Base-by-base conservation (phyloP, 306 rosid genomes). In the Inga leiocalycina region DNA sequence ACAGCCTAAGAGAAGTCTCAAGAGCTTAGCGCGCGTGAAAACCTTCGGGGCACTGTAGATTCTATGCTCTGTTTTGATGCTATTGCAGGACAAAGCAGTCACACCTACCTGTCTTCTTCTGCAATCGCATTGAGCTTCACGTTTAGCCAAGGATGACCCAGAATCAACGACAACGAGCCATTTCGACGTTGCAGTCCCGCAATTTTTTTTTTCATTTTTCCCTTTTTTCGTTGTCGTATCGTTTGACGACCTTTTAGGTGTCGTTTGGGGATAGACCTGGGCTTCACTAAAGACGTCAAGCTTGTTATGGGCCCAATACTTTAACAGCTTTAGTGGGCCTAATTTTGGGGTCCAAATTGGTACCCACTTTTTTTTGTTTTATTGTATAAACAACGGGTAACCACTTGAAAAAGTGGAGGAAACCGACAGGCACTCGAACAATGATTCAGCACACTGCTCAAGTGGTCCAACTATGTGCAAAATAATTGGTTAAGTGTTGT, bases 91-190 rank as follows among this genome's bases (percentile, higher is more conserved):
- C 54, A 34, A 59, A 51, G 56, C 62, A 64, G 20, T 68, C 52
- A 16, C 81, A 87, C 76, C 88, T 32, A 87, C 82, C 84, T 87
- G 85, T 84, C 86, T 45, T 78, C 90, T 84, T 87, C 84, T 16
- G 74, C 65, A 78, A 84, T 64, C 67, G 73, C 85, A 78, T 74
- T 16, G 75, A 34, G 75, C 49, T 74, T 81, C 71, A 78, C 74
- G 45, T 19, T 57, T 22, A 4, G 72, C 54, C 66, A 52, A 67
- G 75, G 15, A 19, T 48, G 20, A 61, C 32, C 64, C 3, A 20
- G 56, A 13, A 61, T 61, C 80, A 41, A 59, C 71, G 44, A 44
- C 72, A 76, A 22, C 80, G 54, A 41, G 54, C 41, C 22, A 54
- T 12, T 30, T 66, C 69, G 17, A 54, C 37, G 17, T 17, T 32